phyloP scores from a whole-genome alignment of 257 asterid species.

The Ilex aquifolium region DNA sequence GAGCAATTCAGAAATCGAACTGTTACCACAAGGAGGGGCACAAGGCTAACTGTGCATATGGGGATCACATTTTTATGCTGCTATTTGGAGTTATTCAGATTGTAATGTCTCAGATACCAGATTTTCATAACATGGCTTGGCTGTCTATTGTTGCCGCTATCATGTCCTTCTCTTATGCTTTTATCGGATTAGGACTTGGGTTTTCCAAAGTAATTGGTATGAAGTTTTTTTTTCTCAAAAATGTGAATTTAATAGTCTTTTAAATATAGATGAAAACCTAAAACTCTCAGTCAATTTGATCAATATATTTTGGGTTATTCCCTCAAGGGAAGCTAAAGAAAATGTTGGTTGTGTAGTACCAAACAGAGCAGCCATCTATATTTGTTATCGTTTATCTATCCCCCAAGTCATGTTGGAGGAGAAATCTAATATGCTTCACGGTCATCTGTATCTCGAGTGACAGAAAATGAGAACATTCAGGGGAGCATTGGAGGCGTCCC shows the following conservation, averaged over 20 bases:
- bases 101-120: constrained; percentile 59
- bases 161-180: constrained; percentile 70
- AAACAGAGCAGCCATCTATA: too few relatives aligned
- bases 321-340: too few relatives aligned
- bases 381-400: too few relatives aligned
- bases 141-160: constrained; percentile 59
- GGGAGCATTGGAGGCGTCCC: constrained; percentile 63
- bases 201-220: constrained; percentile 66
- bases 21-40: constrained; percentile 70
- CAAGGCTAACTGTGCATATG: constrained; percentile 37
- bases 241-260: too few relatives aligned
- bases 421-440: constrained; percentile 1
- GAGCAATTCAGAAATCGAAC: constrained; percentile 68
- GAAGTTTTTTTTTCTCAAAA: neutral
- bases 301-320: too few relatives aligned
- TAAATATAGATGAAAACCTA: neutral
- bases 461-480: constrained; percentile 62
- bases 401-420: neutral
- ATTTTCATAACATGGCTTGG: constrained; percentile 61
- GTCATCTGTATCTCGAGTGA: neutral
- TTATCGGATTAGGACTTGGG: constrained; percentile 63
- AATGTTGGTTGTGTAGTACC: too few relatives aligned
- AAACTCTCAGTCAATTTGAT: neutral
- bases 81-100: constrained; percentile 59
- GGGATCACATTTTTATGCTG: constrained; percentile 36